Conservation (phyloP, 1,139 yeast genomes). For the Blastobotrys illinoisensis region DNA sequence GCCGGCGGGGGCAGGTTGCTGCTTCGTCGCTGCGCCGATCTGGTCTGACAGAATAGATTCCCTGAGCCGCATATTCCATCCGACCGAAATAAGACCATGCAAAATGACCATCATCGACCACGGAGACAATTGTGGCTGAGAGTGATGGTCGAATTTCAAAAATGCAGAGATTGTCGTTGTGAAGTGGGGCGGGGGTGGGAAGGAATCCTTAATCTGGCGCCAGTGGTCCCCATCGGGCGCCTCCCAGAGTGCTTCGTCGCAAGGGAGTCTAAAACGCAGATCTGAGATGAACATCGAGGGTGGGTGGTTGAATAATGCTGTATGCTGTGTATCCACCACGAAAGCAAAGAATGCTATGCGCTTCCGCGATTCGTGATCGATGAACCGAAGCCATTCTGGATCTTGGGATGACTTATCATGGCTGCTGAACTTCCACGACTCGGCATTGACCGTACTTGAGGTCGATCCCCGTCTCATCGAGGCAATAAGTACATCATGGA, state of each 20-base stretch:
- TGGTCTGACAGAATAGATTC: conserved; percentile 20
- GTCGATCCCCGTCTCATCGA: conserved; percentile 22
- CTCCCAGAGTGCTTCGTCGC: conserved; percentile 26
- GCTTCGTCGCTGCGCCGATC: neutral
- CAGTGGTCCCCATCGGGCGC: conserved; percentile 21
- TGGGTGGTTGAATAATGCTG: conserved; percentile 24
- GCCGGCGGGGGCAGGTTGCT: neutral
- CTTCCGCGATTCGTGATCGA: conserved; percentile 22
- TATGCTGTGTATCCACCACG: conserved; percentile 25
- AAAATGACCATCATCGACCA: conserved; percentile 27
- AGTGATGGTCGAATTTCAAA: conserved; percentile 18
- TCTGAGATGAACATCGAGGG: conserved; percentile 26
- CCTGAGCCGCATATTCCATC: conserved; percentile 23
- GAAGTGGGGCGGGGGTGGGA: conserved; percentile 21
- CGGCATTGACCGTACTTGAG: conserved; percentile 2
- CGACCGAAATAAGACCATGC: conserved; percentile 26
- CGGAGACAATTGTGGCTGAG: conserved; percentile 20
- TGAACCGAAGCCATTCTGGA: conserved; percentile 22
- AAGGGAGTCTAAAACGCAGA: conserved; percentile 22
- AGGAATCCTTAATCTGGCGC: conserved; percentile 12
- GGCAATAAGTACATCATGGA: conserved; percentile 24
- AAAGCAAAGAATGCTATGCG: conserved; percentile 26
- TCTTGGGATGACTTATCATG: conserved; percentile 9
- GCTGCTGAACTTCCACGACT: conserved; percentile 5
- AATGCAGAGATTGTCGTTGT: conserved; percentile 20